Base-by-base conservation (phyloP, 371 early-diverging fungal species). In the Dipsacomyces acuminosporus region DNA sequence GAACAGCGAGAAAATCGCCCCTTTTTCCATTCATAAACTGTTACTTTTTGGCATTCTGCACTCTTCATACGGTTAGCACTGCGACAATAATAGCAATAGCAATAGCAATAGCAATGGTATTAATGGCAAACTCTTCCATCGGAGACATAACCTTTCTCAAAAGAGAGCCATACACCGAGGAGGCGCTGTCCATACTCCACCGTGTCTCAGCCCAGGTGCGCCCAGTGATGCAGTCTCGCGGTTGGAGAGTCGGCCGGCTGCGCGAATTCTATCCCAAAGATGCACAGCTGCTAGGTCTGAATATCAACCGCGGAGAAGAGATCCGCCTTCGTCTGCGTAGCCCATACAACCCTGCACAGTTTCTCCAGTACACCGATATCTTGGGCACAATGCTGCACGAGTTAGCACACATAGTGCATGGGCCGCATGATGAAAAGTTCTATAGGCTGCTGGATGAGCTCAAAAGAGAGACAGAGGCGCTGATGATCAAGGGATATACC, bases 311-410 rank as follows among this genome's bases (percentile, higher is more conserved):
- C 15, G 73, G 73, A 0, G 23, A 41, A 2, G 62, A 64, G 45
- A 58, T 73, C 35, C 58, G 59, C 15, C 35, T 73, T 14, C 64
- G 73, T 9, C 40, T 73, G 26, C 70, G 73, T 1, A 41, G 33
- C 7, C 15, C 64, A 0, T 45, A 61, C 41, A 38, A 54, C 24
- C 35, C 42, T 33, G 15, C 35, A 0, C 40, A 19, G 48, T 65
- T 73, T 14, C 49, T 65, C 20, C 21, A 14, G 11, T 65, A 40
- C 41, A 57, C 52, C 2, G 66, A 65, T n/a, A 19, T 71, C 17
- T 15, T 73, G 8, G 73, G 73, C 13, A 73, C 73, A 1, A 51
- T 73, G 57, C 51, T 73, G 23, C 73, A 73, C 44, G 73, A 73
- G 51, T 53, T 61, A 22, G 72, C 51, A 13, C 73, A 69, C 22